phyloP scores from a whole-genome alignment of 176 grass and related monocot genomes.

The Olyra latifolia region DNA sequence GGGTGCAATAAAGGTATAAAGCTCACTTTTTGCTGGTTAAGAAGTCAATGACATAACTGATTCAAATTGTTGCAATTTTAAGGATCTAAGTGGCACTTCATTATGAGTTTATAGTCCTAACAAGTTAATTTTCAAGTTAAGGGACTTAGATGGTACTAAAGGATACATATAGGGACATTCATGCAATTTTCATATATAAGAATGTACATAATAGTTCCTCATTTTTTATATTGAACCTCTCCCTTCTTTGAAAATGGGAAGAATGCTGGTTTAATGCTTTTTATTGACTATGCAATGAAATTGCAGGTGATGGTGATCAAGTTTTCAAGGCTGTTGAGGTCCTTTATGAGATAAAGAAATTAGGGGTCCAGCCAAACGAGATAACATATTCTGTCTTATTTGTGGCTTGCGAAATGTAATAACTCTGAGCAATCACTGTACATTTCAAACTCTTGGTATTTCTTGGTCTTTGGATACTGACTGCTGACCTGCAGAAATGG shows the following conservation, averaged over 20 bases:
- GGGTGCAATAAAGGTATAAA: not conserved
- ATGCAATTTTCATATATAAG: conserved; percentile 8
- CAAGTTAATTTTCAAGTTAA: conserved; percentile 10
- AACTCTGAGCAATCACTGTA: conserved; percentile 23
- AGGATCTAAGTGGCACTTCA: conserved; percentile 4
- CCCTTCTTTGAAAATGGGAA: conserved; percentile 12
- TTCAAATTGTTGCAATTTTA: conserved; percentile 11
- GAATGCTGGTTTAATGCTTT: not conserved
- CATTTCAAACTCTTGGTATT: conserved; percentile 31
- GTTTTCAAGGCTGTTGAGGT: conserved; percentile 66
- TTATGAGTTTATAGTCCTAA: not conserved
- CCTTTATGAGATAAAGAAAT: conserved; percentile 70
- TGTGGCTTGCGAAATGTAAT: conserved; percentile 94
- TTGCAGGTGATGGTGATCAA: conserved; percentile 85
- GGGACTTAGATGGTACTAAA: not conserved
- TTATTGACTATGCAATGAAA: conserved; percentile 33
- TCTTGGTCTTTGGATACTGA: conserved; percentile 28
- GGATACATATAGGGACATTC: not conserved
- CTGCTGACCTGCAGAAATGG: conserved; percentile 57
- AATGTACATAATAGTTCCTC: not conserved
- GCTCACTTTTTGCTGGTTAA: not conserved
- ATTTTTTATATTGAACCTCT: conserved; percentile 23
- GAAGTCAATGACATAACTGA: conserved; percentile 9
- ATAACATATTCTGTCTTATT: conserved; percentile 94
- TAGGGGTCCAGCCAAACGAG: conserved; percentile 72